Evolutionary conservation across 768 basidiomycete genomes (phyloP), one percentile per base, ranked within the genome.

Genomic region (Cubamyces lactineus): DNA sequence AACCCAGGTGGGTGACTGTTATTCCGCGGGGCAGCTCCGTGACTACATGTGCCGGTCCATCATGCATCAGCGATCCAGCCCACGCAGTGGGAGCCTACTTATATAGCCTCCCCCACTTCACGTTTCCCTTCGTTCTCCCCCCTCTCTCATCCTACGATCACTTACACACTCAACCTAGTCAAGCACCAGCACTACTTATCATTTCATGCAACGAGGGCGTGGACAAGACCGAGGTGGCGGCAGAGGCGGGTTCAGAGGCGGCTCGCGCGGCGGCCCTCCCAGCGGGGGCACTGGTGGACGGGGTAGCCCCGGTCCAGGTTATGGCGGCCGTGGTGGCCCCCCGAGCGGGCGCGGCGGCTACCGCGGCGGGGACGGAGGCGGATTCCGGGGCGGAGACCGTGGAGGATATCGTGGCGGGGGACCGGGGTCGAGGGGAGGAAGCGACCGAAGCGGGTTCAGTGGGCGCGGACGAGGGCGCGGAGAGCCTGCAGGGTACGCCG

Each of bases 401-500:
- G 69, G 73, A 23, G 67, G 70, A 15, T 66, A 57, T 24, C 66
- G 68, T 9, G 71, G 78, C 16, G 77, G 64, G 54, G 58, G 57
- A 23, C 61, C 70, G 11, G 68, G 72, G 3, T 72, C 71, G 5
- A 58, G 59, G 17, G 63, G 68, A 13, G 71, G 78, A n/a, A 77
- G 64, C 53, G 59, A 59, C 23, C 50, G 67, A 24, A 52, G 72
- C 19, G 71, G 70, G 1, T 66, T 63, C 24, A 65, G 65, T 15
- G 71, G 79, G 23, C 78, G 66, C 58, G 61, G 70, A 23, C 64
- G 73, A 9, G 74, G 72, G 34, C 65, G 74, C 7, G 69, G 28
- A 28, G 28, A 75, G 39, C 66, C 75, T 8, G 71, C 71, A 16
- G 81, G 80, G 80, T 80, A 67, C 57, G 77, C 70, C n/a, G 56